phyloP scores from a whole-genome alignment of 352 stramenopile genomes.

The Globisporangium okanoganense region DNA sequence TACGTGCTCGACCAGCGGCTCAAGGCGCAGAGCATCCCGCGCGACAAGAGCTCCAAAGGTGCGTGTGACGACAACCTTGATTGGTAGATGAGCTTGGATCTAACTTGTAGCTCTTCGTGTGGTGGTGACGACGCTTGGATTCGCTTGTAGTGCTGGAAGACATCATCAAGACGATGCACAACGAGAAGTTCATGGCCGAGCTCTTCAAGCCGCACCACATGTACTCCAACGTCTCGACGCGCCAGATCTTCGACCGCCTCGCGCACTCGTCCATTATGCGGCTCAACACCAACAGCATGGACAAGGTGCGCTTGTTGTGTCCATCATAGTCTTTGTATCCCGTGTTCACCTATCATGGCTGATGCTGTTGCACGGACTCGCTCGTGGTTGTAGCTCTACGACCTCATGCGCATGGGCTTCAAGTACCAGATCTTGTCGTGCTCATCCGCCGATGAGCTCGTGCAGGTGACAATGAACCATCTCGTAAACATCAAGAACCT shows the following conservation, averaged over 20 bases:
- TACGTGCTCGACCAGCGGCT: slow-evolving; percentile 93
- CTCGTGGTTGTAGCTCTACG: slow-evolving; percentile 62
- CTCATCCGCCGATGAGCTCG: slow-evolving; percentile 77
- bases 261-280: slow-evolving; percentile 94
- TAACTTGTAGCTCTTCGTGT: background rate
- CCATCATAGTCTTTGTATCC: background rate
- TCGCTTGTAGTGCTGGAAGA: slow-evolving; percentile 77
- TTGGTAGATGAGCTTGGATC: background rate
- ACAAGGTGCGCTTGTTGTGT: slow-evolving; percentile 61
- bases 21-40: slow-evolving; percentile 87
- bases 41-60: slow-evolving; percentile 88
- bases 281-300: slow-evolving; percentile 92
- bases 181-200: slow-evolving; percentile 88
- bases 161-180: slow-evolving; percentile 92
- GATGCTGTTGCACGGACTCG: background rate
- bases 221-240: slow-evolving; percentile 87
- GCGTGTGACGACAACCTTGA: background rate
- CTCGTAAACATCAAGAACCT: slow-evolving; percentile 71
- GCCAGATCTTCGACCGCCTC: slow-evolving; percentile 90
- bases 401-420: slow-evolving; percentile 95
- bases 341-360: background rate
- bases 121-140: background rate
- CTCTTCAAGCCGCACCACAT: slow-evolving; percentile 92
- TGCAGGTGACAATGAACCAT: slow-evolving; percentile 89
- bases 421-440: slow-evolving; percentile 90